Conservation (phyloP, 2,329 filamentous ascomycete species). For the Fonsecaea erecta region DNA sequence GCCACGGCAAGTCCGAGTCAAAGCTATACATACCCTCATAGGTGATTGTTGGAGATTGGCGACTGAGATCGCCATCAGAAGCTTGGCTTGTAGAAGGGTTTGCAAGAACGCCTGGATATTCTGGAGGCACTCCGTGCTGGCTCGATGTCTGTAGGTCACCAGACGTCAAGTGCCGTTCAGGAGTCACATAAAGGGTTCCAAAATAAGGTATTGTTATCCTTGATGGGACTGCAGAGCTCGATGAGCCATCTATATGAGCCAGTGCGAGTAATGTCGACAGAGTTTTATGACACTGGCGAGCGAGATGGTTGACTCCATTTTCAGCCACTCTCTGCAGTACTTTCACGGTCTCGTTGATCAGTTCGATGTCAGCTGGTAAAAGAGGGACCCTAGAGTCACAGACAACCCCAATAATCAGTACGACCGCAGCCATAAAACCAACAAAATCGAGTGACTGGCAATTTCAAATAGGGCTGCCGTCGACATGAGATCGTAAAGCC, state of each 20-base stretch:
- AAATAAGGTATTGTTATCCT: conserved; percentile 16
- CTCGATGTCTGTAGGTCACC: neutral
- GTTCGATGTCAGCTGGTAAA: neutral
- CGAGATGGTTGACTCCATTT: neutral
- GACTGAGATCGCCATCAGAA: neutral
- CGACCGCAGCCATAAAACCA: conserved; percentile 18
- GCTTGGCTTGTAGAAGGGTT: neutral
- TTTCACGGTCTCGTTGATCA: conserved; percentile 3
- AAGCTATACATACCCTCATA: conserved; percentile 22
- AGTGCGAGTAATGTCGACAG: conserved; percentile 1
- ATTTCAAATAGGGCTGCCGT: conserved; percentile 11
- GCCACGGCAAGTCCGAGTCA: conserved; percentile 5
- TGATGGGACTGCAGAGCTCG: neutral
- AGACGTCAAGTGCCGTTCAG: neutral
- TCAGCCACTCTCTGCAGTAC: neutral
- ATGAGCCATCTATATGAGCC: neutral
- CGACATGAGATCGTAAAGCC: conserved; percentile 9
- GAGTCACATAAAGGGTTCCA: conserved; percentile 9
- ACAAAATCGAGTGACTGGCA: conserved; percentile 23
- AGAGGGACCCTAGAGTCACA: neutral
- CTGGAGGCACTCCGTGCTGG: neutral
- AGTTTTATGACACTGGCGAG: conserved; percentile 11
- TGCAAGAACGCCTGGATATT: neutral
- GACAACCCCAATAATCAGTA: conserved; percentile 10
- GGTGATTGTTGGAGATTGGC: neutral